phyloP scores from a whole-genome alignment of 352 stramenopile genomes.

The Phytophthora europaea region DNA sequence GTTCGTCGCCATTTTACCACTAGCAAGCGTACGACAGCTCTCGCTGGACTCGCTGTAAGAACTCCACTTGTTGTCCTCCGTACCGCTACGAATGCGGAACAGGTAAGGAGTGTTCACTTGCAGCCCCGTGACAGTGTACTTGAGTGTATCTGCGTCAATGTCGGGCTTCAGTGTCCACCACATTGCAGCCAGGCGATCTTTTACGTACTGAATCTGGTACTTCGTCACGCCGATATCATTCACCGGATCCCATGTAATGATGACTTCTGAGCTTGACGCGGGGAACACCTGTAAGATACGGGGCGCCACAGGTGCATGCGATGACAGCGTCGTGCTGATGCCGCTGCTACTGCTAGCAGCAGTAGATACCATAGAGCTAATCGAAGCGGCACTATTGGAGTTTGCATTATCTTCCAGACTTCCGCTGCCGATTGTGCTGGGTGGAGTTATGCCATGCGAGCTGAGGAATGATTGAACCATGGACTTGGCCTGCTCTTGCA shows the following conservation, averaged over 20 bases:
- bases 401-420: slow-evolving; percentile 20
- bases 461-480: slow-evolving; percentile 73
- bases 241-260: slow-evolving; percentile 79
- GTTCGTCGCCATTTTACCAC: slow-evolving; percentile 12
- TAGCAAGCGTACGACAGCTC: slow-evolving; percentile 62
- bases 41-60: slow-evolving; percentile 80
- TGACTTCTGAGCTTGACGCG: slow-evolving; percentile 66
- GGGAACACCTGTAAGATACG: slow-evolving; percentile 67
- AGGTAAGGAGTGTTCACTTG: slow-evolving; percentile 71
- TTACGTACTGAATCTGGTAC: slow-evolving; percentile 88
- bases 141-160: slow-evolving; percentile 61
- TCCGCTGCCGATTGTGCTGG: slow-evolving; percentile 3
- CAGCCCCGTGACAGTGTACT: slow-evolving; percentile 67
- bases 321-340: slow-evolving; percentile 1
- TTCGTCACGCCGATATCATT: slow-evolving; percentile 66
- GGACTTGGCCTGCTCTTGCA: slow-evolving; percentile 81
- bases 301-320: slow-evolving; percentile 45
- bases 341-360: slow-evolving; percentile 30
- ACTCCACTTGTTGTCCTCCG: slow-evolving; percentile 68
- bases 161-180: slow-evolving; percentile 86
- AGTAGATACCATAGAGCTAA: slow-evolving; percentile 30
- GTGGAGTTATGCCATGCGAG: slow-evolving; percentile 51
- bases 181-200: slow-evolving; percentile 81
- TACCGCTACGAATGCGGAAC: slow-evolving; percentile 75
- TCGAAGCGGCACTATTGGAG: slow-evolving; percentile 28